Evolutionary conservation across 352 stramenopile species (phyloP).

Genomic region (Pythium sp.): DNA sequence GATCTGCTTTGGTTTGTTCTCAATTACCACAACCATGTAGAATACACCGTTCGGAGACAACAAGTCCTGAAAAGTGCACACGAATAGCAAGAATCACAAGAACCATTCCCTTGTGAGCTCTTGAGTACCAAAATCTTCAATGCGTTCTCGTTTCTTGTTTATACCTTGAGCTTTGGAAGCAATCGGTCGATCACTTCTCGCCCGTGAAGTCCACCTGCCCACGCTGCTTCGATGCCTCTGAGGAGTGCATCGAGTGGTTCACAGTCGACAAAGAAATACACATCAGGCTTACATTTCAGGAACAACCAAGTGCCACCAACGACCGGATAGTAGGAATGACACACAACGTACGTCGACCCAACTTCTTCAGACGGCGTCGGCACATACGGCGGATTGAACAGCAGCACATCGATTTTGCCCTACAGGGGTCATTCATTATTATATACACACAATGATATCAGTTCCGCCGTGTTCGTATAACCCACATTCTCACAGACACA

Average conservation of each 20-base stretch:
- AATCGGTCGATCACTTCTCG: conserved; percentile 95
- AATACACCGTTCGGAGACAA: conserved; percentile 87
- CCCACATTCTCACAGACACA: neutral
- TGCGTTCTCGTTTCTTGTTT: neutral
- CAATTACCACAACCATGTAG: conserved; percentile 97
- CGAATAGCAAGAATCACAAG: neutral
- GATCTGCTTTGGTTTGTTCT: conserved; percentile 97
- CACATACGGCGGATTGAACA: conserved; percentile 99
- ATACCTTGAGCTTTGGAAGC: conserved; percentile 88
- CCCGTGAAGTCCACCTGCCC: conserved; percentile 93
- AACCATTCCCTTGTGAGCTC: neutral
- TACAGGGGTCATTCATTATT: conserved; percentile 7
- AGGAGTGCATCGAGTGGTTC: neutral
- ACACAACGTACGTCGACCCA: conserved; percentile 64
- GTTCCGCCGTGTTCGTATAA: too few relatives aligned
- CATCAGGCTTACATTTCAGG: neutral
- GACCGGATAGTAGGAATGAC: neutral
- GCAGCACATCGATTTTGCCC: conserved; percentile 89
- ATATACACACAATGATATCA: too few relatives aligned
- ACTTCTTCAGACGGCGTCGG: conserved; percentile 96
- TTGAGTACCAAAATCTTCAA: too few relatives aligned
- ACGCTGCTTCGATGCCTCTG: conserved; percentile 95
- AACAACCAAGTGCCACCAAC: neutral
- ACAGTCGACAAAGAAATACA: neutral
- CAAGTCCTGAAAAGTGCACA: conserved; percentile 33